Conservation (phyloP, 2,329 filamentous ascomycete genomes). For the Aspergillus neotritici region DNA sequence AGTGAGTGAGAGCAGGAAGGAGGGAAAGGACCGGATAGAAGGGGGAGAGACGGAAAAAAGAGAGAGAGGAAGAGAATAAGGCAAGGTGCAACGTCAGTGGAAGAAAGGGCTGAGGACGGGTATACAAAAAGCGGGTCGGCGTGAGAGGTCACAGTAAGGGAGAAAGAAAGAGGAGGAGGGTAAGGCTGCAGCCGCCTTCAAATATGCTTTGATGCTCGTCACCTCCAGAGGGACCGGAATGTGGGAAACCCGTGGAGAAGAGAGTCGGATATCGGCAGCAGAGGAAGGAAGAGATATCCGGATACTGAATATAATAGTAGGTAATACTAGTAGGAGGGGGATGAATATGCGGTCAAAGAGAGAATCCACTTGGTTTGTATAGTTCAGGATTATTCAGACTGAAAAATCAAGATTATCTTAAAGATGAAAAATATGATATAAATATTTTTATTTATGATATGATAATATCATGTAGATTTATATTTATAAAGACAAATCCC, state of each 20-base stretch:
- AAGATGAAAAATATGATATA: not conserved
- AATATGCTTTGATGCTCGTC: too few species aligned
- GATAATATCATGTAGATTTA: too few species aligned
- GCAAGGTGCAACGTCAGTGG: too few species aligned
- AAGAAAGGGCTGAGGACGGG: too few species aligned
- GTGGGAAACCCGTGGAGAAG: not conserved
- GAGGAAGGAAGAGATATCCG: not conserved
- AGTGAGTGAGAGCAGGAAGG: not conserved
- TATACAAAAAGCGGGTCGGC: too few species aligned
- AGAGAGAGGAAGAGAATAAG: not conserved
- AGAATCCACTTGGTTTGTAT: not conserved
- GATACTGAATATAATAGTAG: not conserved
- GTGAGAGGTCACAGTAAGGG: not conserved
- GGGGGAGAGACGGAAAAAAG: not conserved
- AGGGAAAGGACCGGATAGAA: not conserved
- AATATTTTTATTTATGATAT: too few species aligned
- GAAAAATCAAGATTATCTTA: too few species aligned
- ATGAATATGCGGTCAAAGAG: conserved; percentile 1
- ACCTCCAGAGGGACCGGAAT: too few species aligned
- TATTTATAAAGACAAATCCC: too few species aligned
- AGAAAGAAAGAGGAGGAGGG: not conserved
- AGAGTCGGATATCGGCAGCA: not conserved
- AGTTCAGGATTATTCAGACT: too few species aligned
- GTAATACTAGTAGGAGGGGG: not conserved
- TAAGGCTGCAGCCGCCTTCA: conserved; percentile 4